These are phyloP conservation scores for Phylloporus arenicola DNA, from an alignment of 768 basidiomycete species.

Conservation along the genomic window DNA sequence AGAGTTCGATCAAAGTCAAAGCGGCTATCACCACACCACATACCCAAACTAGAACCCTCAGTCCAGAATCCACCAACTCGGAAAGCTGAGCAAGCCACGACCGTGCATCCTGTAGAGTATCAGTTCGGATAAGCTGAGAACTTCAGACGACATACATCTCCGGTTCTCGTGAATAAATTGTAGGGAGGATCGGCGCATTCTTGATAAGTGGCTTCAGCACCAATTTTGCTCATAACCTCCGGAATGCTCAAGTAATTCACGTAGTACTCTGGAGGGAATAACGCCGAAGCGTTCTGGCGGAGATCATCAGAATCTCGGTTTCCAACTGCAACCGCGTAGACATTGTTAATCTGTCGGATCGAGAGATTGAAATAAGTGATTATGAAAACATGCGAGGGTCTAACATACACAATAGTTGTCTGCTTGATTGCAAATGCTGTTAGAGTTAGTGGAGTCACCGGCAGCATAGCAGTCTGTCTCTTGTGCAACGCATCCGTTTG, in stretches of 20 bases:
- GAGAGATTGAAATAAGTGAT: not conserved
- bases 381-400: not conserved
- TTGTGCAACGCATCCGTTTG: constrained; percentile 50
- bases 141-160: constrained; percentile 42
- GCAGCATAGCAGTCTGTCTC: constrained; percentile 54
- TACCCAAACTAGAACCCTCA: constrained; percentile 41
- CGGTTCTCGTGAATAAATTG: constrained; percentile 44
- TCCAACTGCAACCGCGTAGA: constrained; percentile 49
- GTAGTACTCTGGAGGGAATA: constrained; percentile 58
- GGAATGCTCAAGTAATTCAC: constrained; percentile 38
- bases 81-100: constrained; percentile 35
- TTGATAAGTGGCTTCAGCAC: constrained; percentile 44
- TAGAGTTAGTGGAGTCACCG: constrained; percentile 40
- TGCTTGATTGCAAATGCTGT: constrained; percentile 46
- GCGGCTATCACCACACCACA: not conserved
- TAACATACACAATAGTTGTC: constrained; percentile 54
- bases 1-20: not conserved
- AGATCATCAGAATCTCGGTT: constrained; percentile 53
- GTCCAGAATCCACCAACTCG: constrained; percentile 30
- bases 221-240: constrained; percentile 40
- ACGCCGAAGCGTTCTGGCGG: constrained; percentile 47
- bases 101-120: constrained; percentile 30
- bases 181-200: constrained; percentile 47
- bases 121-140: not conserved
- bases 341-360: constrained; percentile 35